Conservation (phyloP, 108 stramenopile species). For the Cyclotella cryptica region DNA sequence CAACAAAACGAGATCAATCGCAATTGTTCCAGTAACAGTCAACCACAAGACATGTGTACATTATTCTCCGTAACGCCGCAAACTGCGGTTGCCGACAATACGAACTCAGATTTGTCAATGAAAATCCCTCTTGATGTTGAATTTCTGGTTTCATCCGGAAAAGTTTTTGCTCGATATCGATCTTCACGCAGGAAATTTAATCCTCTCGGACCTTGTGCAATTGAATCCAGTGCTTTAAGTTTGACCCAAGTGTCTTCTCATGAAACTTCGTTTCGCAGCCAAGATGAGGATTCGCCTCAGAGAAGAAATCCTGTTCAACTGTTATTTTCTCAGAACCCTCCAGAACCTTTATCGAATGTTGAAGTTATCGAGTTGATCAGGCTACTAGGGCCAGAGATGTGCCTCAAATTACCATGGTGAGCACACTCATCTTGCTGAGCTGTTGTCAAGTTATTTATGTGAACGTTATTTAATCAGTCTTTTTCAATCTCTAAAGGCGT, state of each 20-base stretch:
- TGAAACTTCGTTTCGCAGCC: not conserved
- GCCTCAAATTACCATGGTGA: slow-evolving; percentile 40
- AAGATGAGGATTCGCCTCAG: too few relatives aligned
- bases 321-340: slow-evolving; percentile 10
- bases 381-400: slow-evolving; percentile 43
- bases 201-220: slow-evolving; percentile 25
- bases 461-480: too few relatives aligned
- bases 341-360: slow-evolving; percentile 27
- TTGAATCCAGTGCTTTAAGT: not conserved
- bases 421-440: too few relatives aligned
- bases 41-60: too few relatives aligned
- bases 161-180: slow-evolving; percentile 49
- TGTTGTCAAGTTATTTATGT: too few relatives aligned
- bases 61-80: too few relatives aligned
- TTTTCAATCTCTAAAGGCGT: not conserved
- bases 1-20: too few relatives aligned
- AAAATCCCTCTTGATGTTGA: slow-evolving; percentile 20
- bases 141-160: slow-evolving; percentile 50
- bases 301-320: not conserved
- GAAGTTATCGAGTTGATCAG: slow-evolving; percentile 44
- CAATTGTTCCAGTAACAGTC: too few relatives aligned
- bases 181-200: slow-evolving; percentile 37
- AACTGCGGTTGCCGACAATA: not conserved
- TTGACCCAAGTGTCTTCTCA: not conserved
- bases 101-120: not conserved